A percentile compares a stretch with the other conserved stretches of the same genome.
Evolutionary conservation across 371 early-diverging fungal species (phyloP).

Genomic region (Sporodiniella umbellata): DNA sequence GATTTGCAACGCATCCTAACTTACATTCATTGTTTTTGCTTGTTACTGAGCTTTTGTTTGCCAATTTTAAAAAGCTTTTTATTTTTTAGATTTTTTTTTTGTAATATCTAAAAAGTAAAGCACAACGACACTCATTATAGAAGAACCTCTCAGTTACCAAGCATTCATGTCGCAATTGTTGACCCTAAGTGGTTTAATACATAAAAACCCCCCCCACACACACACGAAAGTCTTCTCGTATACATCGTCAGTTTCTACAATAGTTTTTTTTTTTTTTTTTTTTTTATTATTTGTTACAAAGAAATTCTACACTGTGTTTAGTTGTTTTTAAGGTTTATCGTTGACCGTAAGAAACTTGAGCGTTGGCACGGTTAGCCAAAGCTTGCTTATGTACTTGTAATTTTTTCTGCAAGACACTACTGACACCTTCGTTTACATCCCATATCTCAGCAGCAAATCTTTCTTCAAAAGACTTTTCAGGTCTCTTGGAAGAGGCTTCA

Average conservation of each 20-base stretch:
- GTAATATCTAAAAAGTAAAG: too few species aligned
- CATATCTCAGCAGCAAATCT: conserved; percentile 80
- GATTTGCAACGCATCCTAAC: too few species aligned
- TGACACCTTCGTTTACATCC: conserved; percentile 74
- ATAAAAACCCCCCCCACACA: too few species aligned
- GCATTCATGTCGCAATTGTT: too few species aligned
- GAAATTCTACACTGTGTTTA: neutral
- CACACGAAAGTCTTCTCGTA: too few species aligned
- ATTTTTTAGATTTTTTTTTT: too few species aligned
- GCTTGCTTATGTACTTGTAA: conserved; percentile 67
- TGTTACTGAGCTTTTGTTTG: too few species aligned
- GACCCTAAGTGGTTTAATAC: too few species aligned
- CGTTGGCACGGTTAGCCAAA: conserved; percentile 82
- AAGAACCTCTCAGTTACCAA: too few species aligned
- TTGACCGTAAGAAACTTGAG: conserved; percentile 50
- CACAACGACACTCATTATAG: too few species aligned
- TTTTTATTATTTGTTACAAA: neutral
- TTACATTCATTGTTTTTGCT: too few species aligned
- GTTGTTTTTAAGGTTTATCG: conserved; percentile 10
- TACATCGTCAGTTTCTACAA: neutral
- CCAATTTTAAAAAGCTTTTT: too few species aligned
- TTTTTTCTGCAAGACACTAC: conserved; percentile 65
- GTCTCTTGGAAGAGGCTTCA: conserved; percentile 69
- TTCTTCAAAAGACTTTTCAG: conserved; percentile 63
- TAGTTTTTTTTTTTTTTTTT: conserved; percentile 1